Base-by-base conservation (phyloP, 2,329 filamentous ascomycete genomes). In the Thielaviopsis populi region DNA sequence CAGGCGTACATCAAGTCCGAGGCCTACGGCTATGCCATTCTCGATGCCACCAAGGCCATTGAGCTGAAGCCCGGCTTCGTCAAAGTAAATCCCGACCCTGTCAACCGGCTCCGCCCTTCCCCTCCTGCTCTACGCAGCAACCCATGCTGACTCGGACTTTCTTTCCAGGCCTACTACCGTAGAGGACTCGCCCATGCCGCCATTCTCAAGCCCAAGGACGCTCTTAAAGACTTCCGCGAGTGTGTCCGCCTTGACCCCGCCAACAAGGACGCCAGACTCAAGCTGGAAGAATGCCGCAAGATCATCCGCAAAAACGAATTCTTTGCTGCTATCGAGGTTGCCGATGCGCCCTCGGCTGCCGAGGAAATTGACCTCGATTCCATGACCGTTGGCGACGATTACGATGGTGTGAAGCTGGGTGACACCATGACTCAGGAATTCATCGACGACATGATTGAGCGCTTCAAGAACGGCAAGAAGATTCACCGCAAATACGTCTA, bases 401-500 rank as follows among this genome's bases (percentile, higher is more conserved):
- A 99, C 71, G 94, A 99, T 71, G 94, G 94, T 67, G 86, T 85
- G 24, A 81, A 80, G 64, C 77, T 99, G 62, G 86, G 82, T 46
- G 81, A 86, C 61, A 81, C 88, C 73, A 99, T 99, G 91, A 96
- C 92, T 1, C 83, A 92, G 69, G 92, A 96, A 70, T 99, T 99
- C 72, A 89, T 99, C 70, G 88, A 95, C 70, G 92, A 99, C 76
- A 96, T 97, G 92, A 92, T 90, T 64, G 83, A 94, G 74, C 81
- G 94, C 40, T 99, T 99, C 82, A 96, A 95, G 82, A 86, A 83
- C 61, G 94, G 94, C 72, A 97, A 99, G 81, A 92, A 89, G 76
- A 81, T 99, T 65, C 90, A 94, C 74, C 86, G 84, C 76, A 99
- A 97, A 81, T 99, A 96, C 72, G 94, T 92, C 68, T 97, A 92